These are phyloP conservation scores for Boechera retrofracta DNA, from an alignment of 345 rosid species.

Conservation along the genomic window DNA sequence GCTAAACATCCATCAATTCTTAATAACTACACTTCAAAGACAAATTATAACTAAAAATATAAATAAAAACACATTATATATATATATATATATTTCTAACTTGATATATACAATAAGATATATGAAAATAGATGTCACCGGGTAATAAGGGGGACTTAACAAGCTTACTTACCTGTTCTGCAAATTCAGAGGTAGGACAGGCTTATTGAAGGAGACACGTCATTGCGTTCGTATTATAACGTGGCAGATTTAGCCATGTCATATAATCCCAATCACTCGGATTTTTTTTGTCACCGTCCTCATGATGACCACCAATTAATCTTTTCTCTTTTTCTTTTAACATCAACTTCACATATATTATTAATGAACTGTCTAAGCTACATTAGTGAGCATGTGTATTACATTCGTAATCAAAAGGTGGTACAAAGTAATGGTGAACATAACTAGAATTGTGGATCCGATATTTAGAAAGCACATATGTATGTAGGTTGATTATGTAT, in stretches of 20 bases:
- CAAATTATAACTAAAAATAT: neutral
- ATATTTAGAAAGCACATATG: no score
- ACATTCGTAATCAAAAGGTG: no score
- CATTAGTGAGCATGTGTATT: no score
- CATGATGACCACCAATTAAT: neutral
- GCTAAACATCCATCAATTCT: constrained; percentile 13
- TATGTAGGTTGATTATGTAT: no score
- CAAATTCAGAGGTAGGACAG: neutral
- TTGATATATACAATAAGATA: neutral
- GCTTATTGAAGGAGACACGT: constrained; percentile 7
- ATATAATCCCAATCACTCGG: constrained; percentile 9
- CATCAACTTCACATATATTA: no score
- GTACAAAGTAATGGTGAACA: no score
- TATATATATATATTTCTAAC: neutral
- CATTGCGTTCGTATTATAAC: neutral
- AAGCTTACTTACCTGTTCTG: neutral
- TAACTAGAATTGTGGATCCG: no score
- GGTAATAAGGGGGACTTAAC: neutral
- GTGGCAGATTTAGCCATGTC: constrained; percentile 31
- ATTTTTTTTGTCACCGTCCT: constrained; percentile 2
- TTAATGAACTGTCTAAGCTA: no score
- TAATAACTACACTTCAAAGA: neutral
- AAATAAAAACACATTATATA: neutral
- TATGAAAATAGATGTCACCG: neutral
- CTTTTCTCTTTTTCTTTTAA: no score